A percentile compares a stretch with the other conserved stretches of the same genome.
Evolutionary conservation across 106 monocot species (phyloP).

Genomic region (Alisma plantagoaquatica): DNA sequence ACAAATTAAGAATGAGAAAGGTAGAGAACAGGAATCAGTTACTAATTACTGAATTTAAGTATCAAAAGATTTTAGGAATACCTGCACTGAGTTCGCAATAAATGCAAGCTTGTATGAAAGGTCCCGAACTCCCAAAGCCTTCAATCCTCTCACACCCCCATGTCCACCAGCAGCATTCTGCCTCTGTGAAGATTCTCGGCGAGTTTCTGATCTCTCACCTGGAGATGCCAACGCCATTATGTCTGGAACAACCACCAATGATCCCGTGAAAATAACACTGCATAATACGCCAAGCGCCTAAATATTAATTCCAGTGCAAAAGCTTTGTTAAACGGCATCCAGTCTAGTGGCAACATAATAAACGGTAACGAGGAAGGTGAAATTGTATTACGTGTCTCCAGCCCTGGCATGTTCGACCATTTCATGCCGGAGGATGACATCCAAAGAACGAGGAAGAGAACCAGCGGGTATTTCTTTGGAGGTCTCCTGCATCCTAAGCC

Average conservation of each 20-base stretch:
- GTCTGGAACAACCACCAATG: constrained; percentile 87
- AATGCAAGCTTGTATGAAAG: constrained; percentile 93
- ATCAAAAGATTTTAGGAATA: no score
- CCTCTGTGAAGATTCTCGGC: constrained; percentile 69
- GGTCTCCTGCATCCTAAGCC: constrained; percentile 91
- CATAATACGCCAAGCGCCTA: no score
- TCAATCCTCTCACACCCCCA: constrained; percentile 80
- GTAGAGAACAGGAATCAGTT: background rate
- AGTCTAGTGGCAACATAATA: background rate
- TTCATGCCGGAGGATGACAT: constrained; percentile 92
- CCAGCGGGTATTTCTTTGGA: constrained; percentile 98
- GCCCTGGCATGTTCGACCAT: constrained; percentile 98
- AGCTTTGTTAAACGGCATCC: background rate
- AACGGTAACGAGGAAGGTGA: background rate
- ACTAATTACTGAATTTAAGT: no score
- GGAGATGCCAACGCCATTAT: constrained; percentile 91
- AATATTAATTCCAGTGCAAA: no score
- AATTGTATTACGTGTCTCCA: constrained; percentile 79
- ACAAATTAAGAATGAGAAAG: constrained; percentile 9
- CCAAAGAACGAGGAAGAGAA: constrained; percentile 89
- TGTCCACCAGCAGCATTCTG: constrained; percentile 55
- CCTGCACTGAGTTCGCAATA: constrained; percentile 96
- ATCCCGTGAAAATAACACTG: constrained; percentile 87
- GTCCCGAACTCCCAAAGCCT: constrained; percentile 81
- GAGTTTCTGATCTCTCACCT: constrained; percentile 88